Evolutionary conservation across 2,329 filamentous ascomycete genomes (phyloP).

Genomic region (Epichloe festucae): DNA sequence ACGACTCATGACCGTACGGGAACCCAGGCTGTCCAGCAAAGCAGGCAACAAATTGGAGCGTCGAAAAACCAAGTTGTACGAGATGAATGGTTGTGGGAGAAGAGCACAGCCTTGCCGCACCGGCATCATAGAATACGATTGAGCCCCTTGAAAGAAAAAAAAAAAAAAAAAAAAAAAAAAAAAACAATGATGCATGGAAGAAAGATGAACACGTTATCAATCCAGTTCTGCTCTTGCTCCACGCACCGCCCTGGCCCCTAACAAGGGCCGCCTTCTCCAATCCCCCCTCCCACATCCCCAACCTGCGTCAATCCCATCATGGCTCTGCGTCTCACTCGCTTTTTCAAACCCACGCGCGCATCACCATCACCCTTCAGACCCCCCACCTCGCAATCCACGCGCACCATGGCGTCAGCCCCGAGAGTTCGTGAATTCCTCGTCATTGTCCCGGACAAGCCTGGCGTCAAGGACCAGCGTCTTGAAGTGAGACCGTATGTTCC

Average conservation of each 20-base stretch:
- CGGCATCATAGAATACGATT: too few relatives aligned
- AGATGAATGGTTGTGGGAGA: too few relatives aligned
- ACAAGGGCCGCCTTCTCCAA: not conserved
- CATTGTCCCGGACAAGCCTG: slow-evolving; percentile 54
- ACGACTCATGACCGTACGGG: too few relatives aligned
- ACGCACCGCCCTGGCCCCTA: not conserved
- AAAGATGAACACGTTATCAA: too few relatives aligned
- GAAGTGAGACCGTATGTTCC: slow-evolving; percentile 42
- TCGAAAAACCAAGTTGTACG: too few relatives aligned
- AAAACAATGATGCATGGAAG: too few relatives aligned
- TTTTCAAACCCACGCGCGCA: not conserved
- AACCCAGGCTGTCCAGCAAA: too few relatives aligned
- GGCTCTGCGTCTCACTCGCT: slow-evolving; percentile 6
- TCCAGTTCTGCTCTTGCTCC: too few relatives aligned
- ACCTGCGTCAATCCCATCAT: not conserved
- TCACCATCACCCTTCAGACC: slow-evolving; percentile 3
- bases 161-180: too few relatives aligned
- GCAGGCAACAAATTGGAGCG: too few relatives aligned
- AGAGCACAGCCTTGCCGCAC: too few relatives aligned
- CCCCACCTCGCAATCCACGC: slow-evolving; percentile 3
- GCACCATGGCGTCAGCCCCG: slow-evolving; percentile 18
- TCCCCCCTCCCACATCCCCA: not conserved
- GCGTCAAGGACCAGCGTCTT: slow-evolving; percentile 45
- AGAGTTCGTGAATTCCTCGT: slow-evolving; percentile 53
- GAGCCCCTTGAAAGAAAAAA: too few relatives aligned